Percentiles rank a stretch among this genome's conserved stretches.
Evolutionary conservation across 805 yeast genomes (phyloP).

Genomic region (Saccharomyces mikatae): DNA sequence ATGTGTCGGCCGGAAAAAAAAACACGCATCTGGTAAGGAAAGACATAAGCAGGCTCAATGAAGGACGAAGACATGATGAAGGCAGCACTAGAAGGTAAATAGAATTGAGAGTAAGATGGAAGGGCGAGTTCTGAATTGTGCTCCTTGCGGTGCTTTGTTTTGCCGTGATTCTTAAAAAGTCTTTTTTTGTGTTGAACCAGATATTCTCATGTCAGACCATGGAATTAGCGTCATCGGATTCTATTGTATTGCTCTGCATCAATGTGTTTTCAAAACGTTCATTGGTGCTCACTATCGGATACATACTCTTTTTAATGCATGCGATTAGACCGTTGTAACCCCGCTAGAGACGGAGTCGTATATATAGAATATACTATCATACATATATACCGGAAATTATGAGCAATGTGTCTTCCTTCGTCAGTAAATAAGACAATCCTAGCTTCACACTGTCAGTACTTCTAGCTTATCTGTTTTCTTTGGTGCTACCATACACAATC

Average conservation of each 20-base stretch:
- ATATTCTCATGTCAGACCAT: background rate
- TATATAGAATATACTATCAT: background rate
- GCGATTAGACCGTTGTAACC: background rate
- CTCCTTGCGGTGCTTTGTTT: background rate
- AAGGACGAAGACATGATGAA: background rate
- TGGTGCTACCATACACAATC: background rate
- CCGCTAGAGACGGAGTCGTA: background rate
- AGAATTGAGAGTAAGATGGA: background rate
- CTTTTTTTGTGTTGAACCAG: background rate
- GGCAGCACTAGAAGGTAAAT: background rate
- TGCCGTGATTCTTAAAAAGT: background rate
- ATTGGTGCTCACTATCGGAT: background rate
- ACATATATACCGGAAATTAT: background rate
- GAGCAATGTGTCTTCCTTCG: background rate
- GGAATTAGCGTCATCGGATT: background rate
- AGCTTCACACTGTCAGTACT: background rate
- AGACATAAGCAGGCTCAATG: background rate
- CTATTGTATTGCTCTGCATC: background rate
- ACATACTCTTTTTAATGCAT: background rate
- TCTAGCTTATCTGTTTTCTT: background rate
- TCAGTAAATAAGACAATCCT: background rate
- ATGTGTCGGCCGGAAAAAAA: background rate
- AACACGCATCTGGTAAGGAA: background rate
- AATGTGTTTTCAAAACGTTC: background rate
- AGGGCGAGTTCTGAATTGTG: background rate